Percentiles rank a stretch among this genome's conserved stretches.
Conservation (phyloP, 202 grass and related monocot species). For the Digitaria exilis region DNA sequence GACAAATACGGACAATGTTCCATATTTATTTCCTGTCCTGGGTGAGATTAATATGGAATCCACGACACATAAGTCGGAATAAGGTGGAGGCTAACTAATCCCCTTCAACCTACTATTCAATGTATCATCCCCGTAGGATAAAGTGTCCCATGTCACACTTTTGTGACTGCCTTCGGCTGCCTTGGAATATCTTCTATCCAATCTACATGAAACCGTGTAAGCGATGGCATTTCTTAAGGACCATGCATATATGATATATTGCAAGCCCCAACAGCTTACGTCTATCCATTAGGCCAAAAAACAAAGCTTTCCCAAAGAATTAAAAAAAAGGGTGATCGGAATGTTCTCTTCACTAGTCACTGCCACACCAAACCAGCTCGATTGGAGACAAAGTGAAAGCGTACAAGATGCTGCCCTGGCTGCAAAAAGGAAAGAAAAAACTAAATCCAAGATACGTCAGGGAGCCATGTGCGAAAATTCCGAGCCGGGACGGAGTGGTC, state of each 20-base stretch:
- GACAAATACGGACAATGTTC: background rate
- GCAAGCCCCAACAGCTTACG: background rate
- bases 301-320: background rate
- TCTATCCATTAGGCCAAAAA: background rate
- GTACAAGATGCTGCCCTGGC: background rate
- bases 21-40: background rate
- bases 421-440: background rate
- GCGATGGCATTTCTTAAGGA: conserved; percentile 1
- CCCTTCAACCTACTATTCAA: background rate
- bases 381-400: background rate
- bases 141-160: background rate
- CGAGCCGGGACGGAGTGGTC: conserved; percentile 18
- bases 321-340: background rate
- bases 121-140: background rate
- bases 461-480: background rate
- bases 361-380: background rate
- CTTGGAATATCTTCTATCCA: background rate
- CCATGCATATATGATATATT: too few species aligned
- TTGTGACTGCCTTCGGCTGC: background rate
- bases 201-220: background rate
- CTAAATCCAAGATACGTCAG: background rate
- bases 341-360: background rate
- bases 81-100: background rate
- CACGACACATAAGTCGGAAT: background rate
- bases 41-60: background rate